These are phyloP conservation scores for Pharnaceum exiguum DNA, from an alignment of 148 eudicot species.

Conservation along the genomic window DNA sequence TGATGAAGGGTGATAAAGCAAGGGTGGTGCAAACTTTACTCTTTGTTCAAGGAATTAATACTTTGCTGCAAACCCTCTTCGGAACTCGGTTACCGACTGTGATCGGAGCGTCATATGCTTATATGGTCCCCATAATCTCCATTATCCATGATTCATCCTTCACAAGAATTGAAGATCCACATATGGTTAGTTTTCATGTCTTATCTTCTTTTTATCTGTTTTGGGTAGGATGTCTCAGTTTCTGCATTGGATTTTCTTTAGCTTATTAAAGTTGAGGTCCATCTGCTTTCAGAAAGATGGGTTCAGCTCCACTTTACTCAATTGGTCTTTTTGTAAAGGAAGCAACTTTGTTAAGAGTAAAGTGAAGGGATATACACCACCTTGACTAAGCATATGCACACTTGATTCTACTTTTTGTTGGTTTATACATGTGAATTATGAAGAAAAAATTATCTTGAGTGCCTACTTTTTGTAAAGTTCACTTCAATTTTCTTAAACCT, in stretches of 20 bases:
- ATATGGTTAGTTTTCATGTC: constrained; percentile 37
- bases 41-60: constrained; percentile 89
- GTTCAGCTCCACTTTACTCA: constrained; percentile 14
- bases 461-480: constrained; percentile 25
- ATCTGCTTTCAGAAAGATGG: not conserved
- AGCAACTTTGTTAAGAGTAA: constrained; percentile 9
- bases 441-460: constrained; percentile 19
- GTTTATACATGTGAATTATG: not conserved
- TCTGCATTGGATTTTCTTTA: constrained; percentile 3
- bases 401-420: constrained; percentile 17
- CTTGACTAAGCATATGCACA: constrained; percentile 20
- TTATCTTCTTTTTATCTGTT: not conserved
- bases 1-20: constrained; percentile 77
- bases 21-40: constrained; percentile 93
- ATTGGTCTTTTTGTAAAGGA: constrained; percentile 24
- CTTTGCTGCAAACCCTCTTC: constrained; percentile 77
- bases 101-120: constrained; percentile 92
- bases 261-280: not conserved
- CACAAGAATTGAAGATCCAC: constrained; percentile 49
- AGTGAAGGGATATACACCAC: constrained; percentile 5
- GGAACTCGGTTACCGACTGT: constrained; percentile 90
- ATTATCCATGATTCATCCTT: constrained; percentile 77
- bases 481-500: constrained; percentile 13
- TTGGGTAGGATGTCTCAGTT: not conserved
- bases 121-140: constrained; percentile 89